A percentile compares a stretch with the other conserved stretches of the same genome.
phyloP scores from a whole-genome alignment of 2,329 filamentous ascomycete species.

The Neonectria faginata region DNA sequence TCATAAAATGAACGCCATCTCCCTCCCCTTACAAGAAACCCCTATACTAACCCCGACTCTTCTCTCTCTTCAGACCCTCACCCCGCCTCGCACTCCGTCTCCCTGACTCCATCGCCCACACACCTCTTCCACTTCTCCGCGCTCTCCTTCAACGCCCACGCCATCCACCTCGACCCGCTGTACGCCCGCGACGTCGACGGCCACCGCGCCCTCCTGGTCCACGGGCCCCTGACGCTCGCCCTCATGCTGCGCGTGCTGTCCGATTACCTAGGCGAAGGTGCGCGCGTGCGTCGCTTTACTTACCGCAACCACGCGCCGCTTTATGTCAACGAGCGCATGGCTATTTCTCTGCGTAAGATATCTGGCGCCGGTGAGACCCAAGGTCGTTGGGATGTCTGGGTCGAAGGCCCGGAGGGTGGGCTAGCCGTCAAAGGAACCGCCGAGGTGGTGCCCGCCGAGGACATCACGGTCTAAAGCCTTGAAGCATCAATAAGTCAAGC shows the following conservation, averaged over 20 bases:
- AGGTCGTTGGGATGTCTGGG: slow-evolving; percentile 54
- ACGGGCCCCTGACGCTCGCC: slow-evolving; percentile 84
- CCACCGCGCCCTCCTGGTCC: slow-evolving; percentile 80
- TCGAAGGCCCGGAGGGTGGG: slow-evolving; percentile 64
- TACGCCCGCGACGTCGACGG: slow-evolving; percentile 80
- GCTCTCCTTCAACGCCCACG: slow-evolving; percentile 91
- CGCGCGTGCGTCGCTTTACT: slow-evolving; percentile 67
- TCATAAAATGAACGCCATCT: slow-evolving; percentile 46
- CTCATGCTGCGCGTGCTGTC: slow-evolving; percentile 77
- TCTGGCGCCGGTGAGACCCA: slow-evolving; percentile 50
- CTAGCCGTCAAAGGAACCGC: slow-evolving; percentile 72
- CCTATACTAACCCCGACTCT: slow-evolving; percentile 11
- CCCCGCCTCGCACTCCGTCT: slow-evolving; percentile 56
- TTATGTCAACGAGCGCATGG: slow-evolving; percentile 78
- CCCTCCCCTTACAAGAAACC: neutral
- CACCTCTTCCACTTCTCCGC: slow-evolving; percentile 93
- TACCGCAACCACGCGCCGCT: slow-evolving; percentile 88
- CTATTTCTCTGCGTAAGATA: slow-evolving; percentile 71
- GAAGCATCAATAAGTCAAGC: neutral
- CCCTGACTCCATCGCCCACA: slow-evolving; percentile 72
- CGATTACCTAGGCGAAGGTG: slow-evolving; percentile 35
- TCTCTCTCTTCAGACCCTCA: slow-evolving; percentile 46
- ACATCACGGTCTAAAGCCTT: neutral
- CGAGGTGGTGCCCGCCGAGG: slow-evolving; percentile 30
- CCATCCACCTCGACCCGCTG: slow-evolving; percentile 83